Base-by-base conservation (phyloP, 2,329 filamentous ascomycete genomes). In the Cladophialophora chaetospira region DNA sequence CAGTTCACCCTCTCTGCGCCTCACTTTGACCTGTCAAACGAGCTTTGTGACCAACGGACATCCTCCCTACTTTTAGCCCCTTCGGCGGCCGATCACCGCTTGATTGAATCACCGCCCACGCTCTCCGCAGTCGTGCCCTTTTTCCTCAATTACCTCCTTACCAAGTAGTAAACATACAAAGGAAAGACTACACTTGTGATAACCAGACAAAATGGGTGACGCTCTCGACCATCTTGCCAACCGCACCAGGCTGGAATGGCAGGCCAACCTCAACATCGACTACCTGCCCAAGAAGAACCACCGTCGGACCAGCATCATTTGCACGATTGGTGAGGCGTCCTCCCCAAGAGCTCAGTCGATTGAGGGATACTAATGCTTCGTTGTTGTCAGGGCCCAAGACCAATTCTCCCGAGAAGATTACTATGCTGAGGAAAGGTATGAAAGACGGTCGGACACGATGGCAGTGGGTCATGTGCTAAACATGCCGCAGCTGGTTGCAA, bases 341-440 rank as follows among this genome's bases (percentile, higher is more conserved):
- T 13, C 13, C 11, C 33, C 9, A 19, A 19, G 9, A 51, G 26
- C n/a, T 21, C 6, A 6, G 8, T 17, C n/a, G 6, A 29, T 33
- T 9, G 5, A 8, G 36, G 33, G 6, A 51, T 23, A 19, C 35
- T n/a, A 42, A 42, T 29, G 10, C 11, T 21, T 51, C 17, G 15
- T 51, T 4, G 13, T 8, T 15, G 26, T 23, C 65, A 83, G 83
- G 94, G 63, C 94, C 94, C 73, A 99, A 97, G 87, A 99, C 94
- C 69, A 99, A 99, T 83, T 96, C 91, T 33, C 88, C 92, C 57
- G 89, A 97, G 81, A 92, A 91, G 77, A 96, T 99, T 80, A 97
- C 97, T 79, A 84, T 87, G 75, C 89, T 99, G 70, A 90, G 93
- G 75, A 84, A 82, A 72, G 77, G 80, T 81, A 73, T 55, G 70